phyloP scores from a whole-genome alignment of 345 rosid genomes.

The Eucalyptus rudis region DNA sequence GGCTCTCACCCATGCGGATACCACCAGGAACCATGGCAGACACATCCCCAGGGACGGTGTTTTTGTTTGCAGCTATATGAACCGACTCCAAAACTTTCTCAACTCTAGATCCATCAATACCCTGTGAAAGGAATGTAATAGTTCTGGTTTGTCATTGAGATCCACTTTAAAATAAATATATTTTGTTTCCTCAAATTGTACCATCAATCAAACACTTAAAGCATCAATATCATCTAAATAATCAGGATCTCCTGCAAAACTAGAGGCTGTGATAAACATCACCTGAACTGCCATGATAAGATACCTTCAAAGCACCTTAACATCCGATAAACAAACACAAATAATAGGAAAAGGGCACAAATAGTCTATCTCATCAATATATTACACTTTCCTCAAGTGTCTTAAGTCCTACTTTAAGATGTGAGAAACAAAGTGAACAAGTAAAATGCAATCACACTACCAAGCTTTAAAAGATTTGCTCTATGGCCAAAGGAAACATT shows the following conservation, averaged over 20 bases:
- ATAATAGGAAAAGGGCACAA: not conserved
- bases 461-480: not conserved
- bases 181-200: not conserved
- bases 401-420: not conserved
- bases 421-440: not conserved
- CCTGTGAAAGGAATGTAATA: constrained; percentile 20
- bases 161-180: not conserved
- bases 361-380: not conserved
- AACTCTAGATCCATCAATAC: constrained; percentile 93
- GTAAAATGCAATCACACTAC: not conserved
- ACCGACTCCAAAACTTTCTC: constrained; percentile 86
- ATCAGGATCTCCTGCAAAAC: not conserved
- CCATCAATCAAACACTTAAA: not conserved
- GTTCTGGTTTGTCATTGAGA: not conserved
- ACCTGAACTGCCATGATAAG: not conserved
- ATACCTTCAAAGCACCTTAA: not conserved
- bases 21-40: constrained; percentile 99
- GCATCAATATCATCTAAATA: not conserved
- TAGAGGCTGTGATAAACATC: not conserved
- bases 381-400: not conserved
- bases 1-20: constrained; percentile 74
- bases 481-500: not conserved
- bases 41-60: constrained; percentile 97
- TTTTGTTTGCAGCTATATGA: constrained; percentile 90
- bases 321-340: not conserved